Conservation (phyloP, 2,329 filamentous ascomycete genomes). For the Pseudonectria buxi region DNA sequence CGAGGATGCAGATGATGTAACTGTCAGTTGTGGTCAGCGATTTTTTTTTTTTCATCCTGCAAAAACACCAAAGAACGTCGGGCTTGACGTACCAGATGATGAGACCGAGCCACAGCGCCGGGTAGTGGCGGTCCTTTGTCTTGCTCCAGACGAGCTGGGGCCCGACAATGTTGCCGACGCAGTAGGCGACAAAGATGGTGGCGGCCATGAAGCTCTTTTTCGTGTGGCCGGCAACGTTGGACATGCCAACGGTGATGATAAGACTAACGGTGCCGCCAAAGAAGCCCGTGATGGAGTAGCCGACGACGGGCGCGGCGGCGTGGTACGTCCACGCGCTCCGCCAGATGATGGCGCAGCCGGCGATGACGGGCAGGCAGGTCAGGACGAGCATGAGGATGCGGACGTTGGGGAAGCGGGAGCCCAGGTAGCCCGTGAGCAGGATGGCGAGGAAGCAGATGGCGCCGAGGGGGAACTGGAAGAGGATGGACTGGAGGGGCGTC, state of each 20-base stretch:
- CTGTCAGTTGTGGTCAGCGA: conserved; percentile 30
- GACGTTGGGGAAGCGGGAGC: conserved; percentile 53
- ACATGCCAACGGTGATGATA: conserved; percentile 45
- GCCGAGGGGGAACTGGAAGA: conserved; percentile 70
- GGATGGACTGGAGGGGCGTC: conserved; percentile 55
- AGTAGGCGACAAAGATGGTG: conserved; percentile 69
- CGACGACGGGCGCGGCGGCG: conserved; percentile 59
- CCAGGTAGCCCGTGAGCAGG: conserved; percentile 58
- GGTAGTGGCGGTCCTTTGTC: conserved; percentile 60
- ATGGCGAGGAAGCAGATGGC: conserved; percentile 62
- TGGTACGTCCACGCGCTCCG: conserved; percentile 57
- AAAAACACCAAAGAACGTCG: background rate
- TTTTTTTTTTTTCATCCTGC: too few relatives aligned
- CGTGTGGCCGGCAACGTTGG: conserved; percentile 68
- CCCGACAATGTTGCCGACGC: conserved; percentile 69
- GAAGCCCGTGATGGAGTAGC: conserved; percentile 66
- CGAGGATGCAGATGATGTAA: conserved; percentile 60
- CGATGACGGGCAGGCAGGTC: conserved; percentile 67
- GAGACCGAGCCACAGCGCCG: conserved; percentile 62
- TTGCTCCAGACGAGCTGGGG: conserved; percentile 64
- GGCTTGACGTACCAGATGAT: conserved; percentile 47
- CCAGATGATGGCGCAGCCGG: conserved; percentile 70
- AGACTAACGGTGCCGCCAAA: conserved; percentile 64
- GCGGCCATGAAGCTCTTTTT: conserved; percentile 74
- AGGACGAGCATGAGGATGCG: conserved; percentile 57